Conservation (phyloP, 495 filamentous ascomycete species). For the Aspergillus diversus region DNA sequence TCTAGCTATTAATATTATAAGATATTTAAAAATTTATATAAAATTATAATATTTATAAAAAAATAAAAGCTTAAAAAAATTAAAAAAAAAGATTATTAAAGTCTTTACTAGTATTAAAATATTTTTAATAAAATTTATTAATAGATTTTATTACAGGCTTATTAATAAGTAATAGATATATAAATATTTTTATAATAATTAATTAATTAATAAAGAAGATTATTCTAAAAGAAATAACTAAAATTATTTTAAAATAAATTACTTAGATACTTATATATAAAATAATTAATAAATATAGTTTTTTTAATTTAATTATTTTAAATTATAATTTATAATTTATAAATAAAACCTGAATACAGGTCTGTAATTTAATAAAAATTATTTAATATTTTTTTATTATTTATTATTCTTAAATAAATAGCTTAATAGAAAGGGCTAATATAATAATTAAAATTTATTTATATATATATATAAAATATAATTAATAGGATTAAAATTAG, state of each 20-base stretch:
- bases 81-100: not conserved
- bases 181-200: not conserved
- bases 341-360: no score
- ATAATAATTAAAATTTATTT: no score
- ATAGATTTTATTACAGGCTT: not conserved
- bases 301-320: not conserved
- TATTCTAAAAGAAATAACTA: not conserved
- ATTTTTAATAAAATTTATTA: not conserved
- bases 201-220: not conserved
- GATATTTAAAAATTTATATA: not conserved
- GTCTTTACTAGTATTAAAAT: not conserved
- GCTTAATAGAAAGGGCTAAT: no score
- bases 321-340: no score
- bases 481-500: slow-evolving; percentile 2
- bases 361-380: not conserved
- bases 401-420: no score
- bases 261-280: no score
- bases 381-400: no score
- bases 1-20: not conserved
- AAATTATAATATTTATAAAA: not conserved
- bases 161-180: not conserved
- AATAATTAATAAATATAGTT: not conserved
- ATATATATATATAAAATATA: slow-evolving; percentile 12
- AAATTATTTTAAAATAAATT: not conserved
- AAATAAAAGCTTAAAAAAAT: not conserved